Base-by-base conservation (phyloP, 257 asterid genomes). In the Cordia subcordata region DNA sequence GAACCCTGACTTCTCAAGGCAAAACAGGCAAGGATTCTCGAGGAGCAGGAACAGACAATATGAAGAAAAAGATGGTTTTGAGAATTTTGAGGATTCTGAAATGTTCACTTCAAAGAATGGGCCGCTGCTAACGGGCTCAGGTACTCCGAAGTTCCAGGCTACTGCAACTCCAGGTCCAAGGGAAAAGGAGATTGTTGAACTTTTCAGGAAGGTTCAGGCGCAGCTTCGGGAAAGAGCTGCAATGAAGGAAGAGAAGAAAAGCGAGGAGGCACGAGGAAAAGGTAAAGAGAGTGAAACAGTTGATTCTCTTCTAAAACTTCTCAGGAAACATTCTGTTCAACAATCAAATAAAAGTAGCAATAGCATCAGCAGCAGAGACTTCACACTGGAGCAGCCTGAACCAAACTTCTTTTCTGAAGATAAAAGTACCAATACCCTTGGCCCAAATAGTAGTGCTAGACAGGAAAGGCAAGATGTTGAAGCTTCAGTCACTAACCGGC, bases 121-220 rank as follows among this genome's bases (percentile, higher is more conserved):
- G 56, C 79, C 94, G 1, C 55, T 82, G 8, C 82, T 70, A 69
- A 79, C 94, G 23, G 68, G 71, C 15, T 64, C 87, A 2, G 81
- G 79, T 46, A 75, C 67, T 75, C 70, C 78, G 20, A 89, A 80
- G 60, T 80, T 69, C 77, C 94, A 78, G 70, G 85, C 86, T 32
- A 83, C 90, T 56, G 76, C 82, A 14, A 57, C 82, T 73, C 96
- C 97, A 5, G 96, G 99, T 17, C 87, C 90, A 23, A 79, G 87
- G 72, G 99, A 93, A 68, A 86, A 79, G 82, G 97, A 93, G 79
- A 89, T 93, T 37, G 88, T 93, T 47, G 95, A 89, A 69, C 72
- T 93, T 46, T 93, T 93, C 82, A 80, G 96, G 40, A 93, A 85
- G 75, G 95, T 93, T 68, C 99, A 93, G 80, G 90, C 92, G 19